Evolutionary conservation across 108 stramenopile species (phyloP), one percentile per base, ranked within the genome.

Genomic region (Cyclotella distinguenda): DNA sequence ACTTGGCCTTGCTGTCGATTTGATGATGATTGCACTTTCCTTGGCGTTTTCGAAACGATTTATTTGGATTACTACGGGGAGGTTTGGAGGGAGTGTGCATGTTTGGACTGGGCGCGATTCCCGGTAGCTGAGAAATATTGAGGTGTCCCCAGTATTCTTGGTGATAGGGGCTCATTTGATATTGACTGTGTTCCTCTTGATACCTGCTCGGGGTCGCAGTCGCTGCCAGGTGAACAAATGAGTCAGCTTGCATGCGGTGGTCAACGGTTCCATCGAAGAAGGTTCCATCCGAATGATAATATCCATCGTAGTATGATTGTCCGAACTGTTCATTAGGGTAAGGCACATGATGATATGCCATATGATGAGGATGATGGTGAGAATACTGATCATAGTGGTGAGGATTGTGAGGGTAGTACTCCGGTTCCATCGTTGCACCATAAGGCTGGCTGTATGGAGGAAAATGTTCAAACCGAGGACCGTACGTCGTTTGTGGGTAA

Each of bases 121-220:
- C 75, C 23, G 75, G 75, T 13, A 68, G 75, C 60, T 77, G 75
- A 50, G 75, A 77, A 35, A 77, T 49, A 42, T 77, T 68, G 31
- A 68, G 61, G 39, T 77, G 75, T 53, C 50, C 43, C 75, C 75
- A 77, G 44, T 77, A 59, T 15, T 56, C 55, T 18, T 56, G 55
- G 12, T 36, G 55, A 3, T 39, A 56, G 1, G 67, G 67, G 28
- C 75, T 77, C 33, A 54, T 55, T 18, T 60, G 74, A 42, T 55
- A 66, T 10, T 63, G 62, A 3, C 51, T 49, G 16, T 65, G 58
- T 18, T 46, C 36, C 16, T 60, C 43, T 38, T 39, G 23, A 33
- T 66, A 77, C 30, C 63, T 40, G 30, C 34, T 58, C 0, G 75
- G 75, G 12, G 75, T 68, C 22, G 63, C 57, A 46, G 58, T 49